A percentile compares a stretch with the other conserved stretches of the same genome.
phyloP scores from a whole-genome alignment of 2,329 filamentous ascomycete genomes.

The Passalora sequoiae region DNA sequence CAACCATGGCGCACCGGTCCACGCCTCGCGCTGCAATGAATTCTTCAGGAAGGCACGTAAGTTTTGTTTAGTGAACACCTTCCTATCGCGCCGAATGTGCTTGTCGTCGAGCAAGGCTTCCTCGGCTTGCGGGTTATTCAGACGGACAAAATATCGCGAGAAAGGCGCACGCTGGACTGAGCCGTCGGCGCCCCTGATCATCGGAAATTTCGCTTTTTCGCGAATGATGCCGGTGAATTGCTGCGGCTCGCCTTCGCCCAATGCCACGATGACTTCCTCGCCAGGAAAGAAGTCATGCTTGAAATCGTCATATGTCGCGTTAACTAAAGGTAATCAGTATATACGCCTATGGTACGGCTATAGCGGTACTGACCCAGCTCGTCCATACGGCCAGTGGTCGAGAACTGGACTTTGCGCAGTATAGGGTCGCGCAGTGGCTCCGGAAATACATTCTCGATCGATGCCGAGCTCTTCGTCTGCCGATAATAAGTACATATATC shows the following conservation, averaged over 20 bases:
- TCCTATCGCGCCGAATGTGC: conserved; percentile 80
- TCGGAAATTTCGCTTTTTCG: conserved; percentile 74
- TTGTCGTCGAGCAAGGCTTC: conserved; percentile 76
- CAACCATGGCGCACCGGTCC: conserved; percentile 94
- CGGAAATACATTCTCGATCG: conserved; percentile 88
- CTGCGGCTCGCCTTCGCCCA: conserved; percentile 58
- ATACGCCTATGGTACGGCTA: background rate
- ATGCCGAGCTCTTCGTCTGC: conserved; percentile 63
- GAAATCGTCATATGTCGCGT: conserved; percentile 60
- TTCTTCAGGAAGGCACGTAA: conserved; percentile 92
- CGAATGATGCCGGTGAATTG: conserved; percentile 59
- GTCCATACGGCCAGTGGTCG: conserved; percentile 82
- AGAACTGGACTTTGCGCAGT: conserved; percentile 84
- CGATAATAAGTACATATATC: conserved; percentile 18
- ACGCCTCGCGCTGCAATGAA: conserved; percentile 83
- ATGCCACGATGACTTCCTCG: conserved; percentile 70
- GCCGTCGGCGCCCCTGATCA: conserved; percentile 59
- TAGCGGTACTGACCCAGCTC: conserved; percentile 54
- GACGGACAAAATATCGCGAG: conserved; percentile 73
- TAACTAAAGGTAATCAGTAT: conserved; percentile 34
- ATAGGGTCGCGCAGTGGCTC: conserved; percentile 88
- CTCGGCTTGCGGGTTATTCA: conserved; percentile 59
- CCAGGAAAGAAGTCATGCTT: conserved; percentile 88
- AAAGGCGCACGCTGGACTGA: conserved; percentile 61
- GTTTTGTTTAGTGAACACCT: conserved; percentile 90